Base-by-base conservation (phyloP, 352 stramenopile genomes). In the Pythium apleroticum region DNA sequence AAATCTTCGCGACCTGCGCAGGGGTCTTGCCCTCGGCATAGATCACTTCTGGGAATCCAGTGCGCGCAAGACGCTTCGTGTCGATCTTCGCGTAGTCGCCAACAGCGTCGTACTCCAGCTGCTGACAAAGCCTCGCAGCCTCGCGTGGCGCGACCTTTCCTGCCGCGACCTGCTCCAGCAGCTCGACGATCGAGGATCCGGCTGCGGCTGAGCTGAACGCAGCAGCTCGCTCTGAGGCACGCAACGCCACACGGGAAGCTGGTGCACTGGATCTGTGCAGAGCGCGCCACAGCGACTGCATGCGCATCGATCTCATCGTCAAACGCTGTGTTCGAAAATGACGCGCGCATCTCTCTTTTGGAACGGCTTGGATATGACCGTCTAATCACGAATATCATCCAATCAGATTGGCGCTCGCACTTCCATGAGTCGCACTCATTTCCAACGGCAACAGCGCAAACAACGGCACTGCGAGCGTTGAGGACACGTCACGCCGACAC, bases 31-130 rank as follows among this genome's bases (percentile, higher is more conserved):
- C 93, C 74, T 98, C 84, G 15, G 80, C 91, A 76, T 98, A 99
- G 28, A 99, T 85, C 39, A 97, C 95, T 59, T 99, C 95, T 0
- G 96, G 96, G 67, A 99, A 98, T 11, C 95, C 95, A 19, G 91
- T 97, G n/a, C 96, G 87, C 41, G 68, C 77, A 7, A 86, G 78
- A 15, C 96, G 79, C 19, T 85, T 81, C 48, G 92, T 96, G 73
- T 98, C 96, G 28, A 98, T 90, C 74, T 93, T 93, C 43, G 82
- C 84, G 33, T 78, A 91, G 7, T 72, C 53, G 2, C 73, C 80
- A 11, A 91, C 68, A 25, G 73, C 65, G 52, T 89, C 70, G 37
- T 93, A 93, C 53, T 81, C 74, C 31, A 67, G 59, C 33, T 71
- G 65, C 48, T 76, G 66, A 25, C 68, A 74, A 17, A 75, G 73